Conservation (phyloP, 805 yeast genomes). For the Groenewaldozyma tartarivorans region DNA sequence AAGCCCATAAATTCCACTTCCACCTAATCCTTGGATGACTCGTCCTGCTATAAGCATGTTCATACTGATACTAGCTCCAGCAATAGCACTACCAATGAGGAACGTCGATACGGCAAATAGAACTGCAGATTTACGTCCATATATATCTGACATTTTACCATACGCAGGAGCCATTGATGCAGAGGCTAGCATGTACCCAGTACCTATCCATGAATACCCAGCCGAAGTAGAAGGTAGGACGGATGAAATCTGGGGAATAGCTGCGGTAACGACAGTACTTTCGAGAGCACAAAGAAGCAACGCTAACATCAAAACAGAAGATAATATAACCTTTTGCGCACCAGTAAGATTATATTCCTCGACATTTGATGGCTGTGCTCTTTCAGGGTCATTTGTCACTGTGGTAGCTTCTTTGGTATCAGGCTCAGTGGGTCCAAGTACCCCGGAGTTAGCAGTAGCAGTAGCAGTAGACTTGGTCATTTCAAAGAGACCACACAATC, state of each 20-base stretch:
- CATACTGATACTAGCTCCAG: conserved; percentile 37
- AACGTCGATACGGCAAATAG: conserved; percentile 31
- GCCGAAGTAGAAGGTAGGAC: conserved; percentile 43
- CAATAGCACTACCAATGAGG: conserved; percentile 32
- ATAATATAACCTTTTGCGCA: conserved; percentile 10
- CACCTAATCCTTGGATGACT: conserved; percentile 58
- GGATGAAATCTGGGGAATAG: conserved; percentile 32
- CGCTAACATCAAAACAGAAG: conserved; percentile 11
- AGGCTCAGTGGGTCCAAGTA: too few relatives aligned
- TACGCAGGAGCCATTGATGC: conserved; percentile 59
- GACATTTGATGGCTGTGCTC: too few relatives aligned
- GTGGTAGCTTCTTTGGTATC: too few relatives aligned
- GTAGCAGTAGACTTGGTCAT: too few relatives aligned
- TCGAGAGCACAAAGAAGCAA: conserved; percentile 33
- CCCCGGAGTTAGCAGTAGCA: too few relatives aligned
- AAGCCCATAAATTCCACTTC: conserved; percentile 50
- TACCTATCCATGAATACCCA: conserved; percentile 50
- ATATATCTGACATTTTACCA: conserved; percentile 53
- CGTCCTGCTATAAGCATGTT: conserved; percentile 57
- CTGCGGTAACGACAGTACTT: conserved; percentile 44
- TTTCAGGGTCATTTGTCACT: too few relatives aligned
- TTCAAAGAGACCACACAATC: too few relatives aligned
- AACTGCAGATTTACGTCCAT: conserved; percentile 27
- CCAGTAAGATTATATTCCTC: too few relatives aligned
- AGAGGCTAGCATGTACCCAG: conserved; percentile 50